Base-by-base conservation (phyloP, 805 yeast genomes). In the Spathaspora arborariae region DNA sequence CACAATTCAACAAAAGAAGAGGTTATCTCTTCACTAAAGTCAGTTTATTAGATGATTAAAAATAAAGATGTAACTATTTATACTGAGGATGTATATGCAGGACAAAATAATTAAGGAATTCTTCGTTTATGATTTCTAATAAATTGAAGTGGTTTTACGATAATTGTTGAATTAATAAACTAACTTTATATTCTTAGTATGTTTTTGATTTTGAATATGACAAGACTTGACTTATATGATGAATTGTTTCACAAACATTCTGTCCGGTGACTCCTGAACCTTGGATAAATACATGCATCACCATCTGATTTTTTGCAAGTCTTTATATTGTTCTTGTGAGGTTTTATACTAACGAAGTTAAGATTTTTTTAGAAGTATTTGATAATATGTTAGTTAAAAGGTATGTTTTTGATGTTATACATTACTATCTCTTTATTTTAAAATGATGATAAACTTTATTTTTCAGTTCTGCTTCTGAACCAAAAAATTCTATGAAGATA, bases 391-490 rank as follows among this genome's bases (percentile, higher is more conserved):
- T 20, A 37, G 16, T 16, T 9, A 37, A 20, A 18, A n/a, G 40
- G 40, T 37, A 37, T 37, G 40, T 37, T 20, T 21, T 6, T 16
- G 5, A 20, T 9, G n/a, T 16, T 10, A 9, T 35, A 18, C 21
- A 18, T 13, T 11, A 11, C 27, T 37, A 20, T 37, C 40, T 20
- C 21, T 37, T 20, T 70, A 57, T 24, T 5, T 24, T n/a, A n/a
- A 56, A 51, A 72, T 82, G 90, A 84, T 84, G 90, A 84, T 67
- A 78, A 68, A 70, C 67, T 57, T 24, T 61, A 39, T 56, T 58
- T 65, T 78, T 86, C 96, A 88, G 96, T 88, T 88, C 96, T 88
- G 96, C 96, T 88, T 88, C 96, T 88, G 96, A 88, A 76, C 79
- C 79, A 66, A 75, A 67, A n/a, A 65, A 55, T 51, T 55, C 65